A percentile compares a stretch with the other conserved stretches of the same genome.
These are phyloP conservation scores for Fusarium globosum DNA, from an alignment of 2,329 filamentous ascomycete species.

Conservation along the genomic window DNA sequence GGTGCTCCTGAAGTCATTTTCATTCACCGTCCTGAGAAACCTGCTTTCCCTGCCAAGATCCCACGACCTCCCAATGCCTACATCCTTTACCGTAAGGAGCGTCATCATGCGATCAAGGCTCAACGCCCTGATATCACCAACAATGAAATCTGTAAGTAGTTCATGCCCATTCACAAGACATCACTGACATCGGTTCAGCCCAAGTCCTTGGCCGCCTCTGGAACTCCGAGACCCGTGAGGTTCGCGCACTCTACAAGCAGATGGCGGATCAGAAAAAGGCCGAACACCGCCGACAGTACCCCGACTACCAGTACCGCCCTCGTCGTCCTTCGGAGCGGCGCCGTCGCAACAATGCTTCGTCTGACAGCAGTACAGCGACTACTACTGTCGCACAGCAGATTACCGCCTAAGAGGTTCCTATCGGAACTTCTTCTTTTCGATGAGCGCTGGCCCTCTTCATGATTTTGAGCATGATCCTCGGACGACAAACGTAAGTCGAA, in stretches of 20 bases:
- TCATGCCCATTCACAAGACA: not conserved
- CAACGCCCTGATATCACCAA: slow-evolving; percentile 52
- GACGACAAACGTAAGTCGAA: not conserved
- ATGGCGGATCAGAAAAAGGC: slow-evolving; percentile 48
- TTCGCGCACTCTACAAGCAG: slow-evolving; percentile 48
- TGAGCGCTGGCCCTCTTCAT: not conserved
- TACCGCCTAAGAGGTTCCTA: not conserved
- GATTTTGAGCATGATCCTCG: not conserved
- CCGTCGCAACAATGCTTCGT: slow-evolving; percentile 18
- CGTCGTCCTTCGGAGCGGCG: slow-evolving; percentile 40
- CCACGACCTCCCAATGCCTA: slow-evolving; percentile 56
- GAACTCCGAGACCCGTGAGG: slow-evolving; percentile 48
- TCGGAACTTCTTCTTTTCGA: not conserved
- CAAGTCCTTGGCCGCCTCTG: slow-evolving; percentile 52
- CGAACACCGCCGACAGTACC: slow-evolving; percentile 46
- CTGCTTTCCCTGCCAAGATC: slow-evolving; percentile 36
- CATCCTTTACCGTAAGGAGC: slow-evolving; percentile 56
- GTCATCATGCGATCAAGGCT: slow-evolving; percentile 50
- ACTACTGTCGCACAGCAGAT: not conserved
- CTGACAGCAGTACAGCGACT: not conserved
- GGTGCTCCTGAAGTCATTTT: slow-evolving; percentile 37
- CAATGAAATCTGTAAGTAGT: slow-evolving; percentile 56
- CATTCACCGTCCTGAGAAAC: not conserved
- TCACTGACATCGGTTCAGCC: slow-evolving; percentile 45
- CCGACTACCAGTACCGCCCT: slow-evolving; percentile 52